phyloP scores from a whole-genome alignment of 1,284 basidiomycete species.

The Tranzscheliella williamsii region DNA sequence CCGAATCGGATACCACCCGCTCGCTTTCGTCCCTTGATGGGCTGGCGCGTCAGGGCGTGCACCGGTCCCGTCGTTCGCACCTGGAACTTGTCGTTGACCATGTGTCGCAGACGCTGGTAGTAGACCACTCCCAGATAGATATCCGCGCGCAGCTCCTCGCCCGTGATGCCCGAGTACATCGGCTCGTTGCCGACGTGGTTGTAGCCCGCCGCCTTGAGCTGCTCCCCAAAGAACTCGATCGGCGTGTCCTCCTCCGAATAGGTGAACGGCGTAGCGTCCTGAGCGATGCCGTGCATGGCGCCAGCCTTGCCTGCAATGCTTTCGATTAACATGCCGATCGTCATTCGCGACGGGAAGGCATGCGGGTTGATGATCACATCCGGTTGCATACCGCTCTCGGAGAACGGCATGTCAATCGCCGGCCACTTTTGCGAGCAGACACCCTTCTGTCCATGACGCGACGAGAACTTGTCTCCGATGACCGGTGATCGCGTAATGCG shows the following conservation, averaged over 20 bases:
- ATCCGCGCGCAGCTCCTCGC: constrained; percentile 95
- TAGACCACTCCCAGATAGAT: constrained; percentile 98
- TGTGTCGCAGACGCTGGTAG: constrained; percentile 97
- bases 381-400: constrained; percentile 97
- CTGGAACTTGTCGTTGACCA: constrained; percentile 99
- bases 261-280: constrained; percentile 81
- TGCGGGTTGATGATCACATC: constrained; percentile 99
- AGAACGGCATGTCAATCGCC: constrained; percentile 96
- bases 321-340: constrained; percentile 99
- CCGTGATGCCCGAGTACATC: constrained; percentile 99
- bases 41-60: constrained; percentile 91
- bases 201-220: constrained; percentile 90
- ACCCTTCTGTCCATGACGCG: constrained; percentile 98
- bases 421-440: constrained; percentile 99
- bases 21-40: constrained; percentile 98
- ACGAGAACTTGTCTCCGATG: constrained; percentile 99
- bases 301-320: constrained; percentile 98
- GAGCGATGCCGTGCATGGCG: constrained; percentile 94
- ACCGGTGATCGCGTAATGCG: constrained; percentile 93
- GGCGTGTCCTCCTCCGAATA: constrained; percentile 96
- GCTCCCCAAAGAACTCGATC: constrained; percentile 94
- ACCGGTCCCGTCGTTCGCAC: constrained; percentile 97
- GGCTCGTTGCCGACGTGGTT: constrained; percentile 99
- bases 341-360: constrained; percentile 99
- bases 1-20: constrained; percentile 99